Evolutionary conservation across 495 filamentous ascomycete species (phyloP).

Genomic region (Penicillium odoratum): DNA sequence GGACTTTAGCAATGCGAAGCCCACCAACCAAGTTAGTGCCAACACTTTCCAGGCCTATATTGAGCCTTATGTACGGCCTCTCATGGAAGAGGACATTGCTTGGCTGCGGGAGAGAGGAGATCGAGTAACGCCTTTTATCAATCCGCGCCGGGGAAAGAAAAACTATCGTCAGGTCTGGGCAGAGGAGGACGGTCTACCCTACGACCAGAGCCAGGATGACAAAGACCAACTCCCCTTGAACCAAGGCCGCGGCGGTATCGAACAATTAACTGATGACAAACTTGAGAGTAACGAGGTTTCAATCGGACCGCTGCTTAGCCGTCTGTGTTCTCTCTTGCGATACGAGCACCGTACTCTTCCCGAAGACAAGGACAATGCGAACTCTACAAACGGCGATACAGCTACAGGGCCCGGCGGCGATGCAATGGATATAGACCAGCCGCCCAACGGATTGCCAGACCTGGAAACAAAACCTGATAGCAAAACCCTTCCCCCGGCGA

Average conservation of each 20-base stretch:
- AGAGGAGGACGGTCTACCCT: slow-evolving; percentile 82
- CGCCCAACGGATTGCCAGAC: slow-evolving; percentile 29
- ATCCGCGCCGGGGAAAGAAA: slow-evolving; percentile 80
- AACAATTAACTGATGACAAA: slow-evolving; percentile 79
- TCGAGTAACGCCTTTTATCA: slow-evolving; percentile 75
- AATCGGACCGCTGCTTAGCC: slow-evolving; percentile 77
- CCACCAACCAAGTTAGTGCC: slow-evolving; percentile 87
- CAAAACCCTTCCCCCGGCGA: slow-evolving; percentile 64
- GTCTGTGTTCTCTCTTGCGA: slow-evolving; percentile 79
- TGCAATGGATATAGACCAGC: slow-evolving; percentile 50
- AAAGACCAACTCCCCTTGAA: slow-evolving; percentile 72
- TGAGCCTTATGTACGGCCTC: slow-evolving; percentile 86
- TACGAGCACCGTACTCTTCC: slow-evolving; percentile 72
- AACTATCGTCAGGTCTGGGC: slow-evolving; percentile 90
- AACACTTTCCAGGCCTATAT: slow-evolving; percentile 84
- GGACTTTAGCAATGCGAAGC: slow-evolving; percentile 93
- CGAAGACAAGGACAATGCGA: slow-evolving; percentile 59
- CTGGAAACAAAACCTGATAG: slow-evolving; percentile 43
- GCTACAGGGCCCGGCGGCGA: slow-evolving; percentile 53
- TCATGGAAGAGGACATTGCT: slow-evolving; percentile 91
- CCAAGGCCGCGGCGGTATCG: slow-evolving; percentile 78
- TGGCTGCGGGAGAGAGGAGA: slow-evolving; percentile 91
- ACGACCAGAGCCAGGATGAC: slow-evolving; percentile 57
- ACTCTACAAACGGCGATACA: slow-evolving; percentile 53
- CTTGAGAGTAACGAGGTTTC: slow-evolving; percentile 91